Evolutionary conservation across 352 stramenopile species (phyloP).

Genomic region (Globisporangium middletonii): DNA sequence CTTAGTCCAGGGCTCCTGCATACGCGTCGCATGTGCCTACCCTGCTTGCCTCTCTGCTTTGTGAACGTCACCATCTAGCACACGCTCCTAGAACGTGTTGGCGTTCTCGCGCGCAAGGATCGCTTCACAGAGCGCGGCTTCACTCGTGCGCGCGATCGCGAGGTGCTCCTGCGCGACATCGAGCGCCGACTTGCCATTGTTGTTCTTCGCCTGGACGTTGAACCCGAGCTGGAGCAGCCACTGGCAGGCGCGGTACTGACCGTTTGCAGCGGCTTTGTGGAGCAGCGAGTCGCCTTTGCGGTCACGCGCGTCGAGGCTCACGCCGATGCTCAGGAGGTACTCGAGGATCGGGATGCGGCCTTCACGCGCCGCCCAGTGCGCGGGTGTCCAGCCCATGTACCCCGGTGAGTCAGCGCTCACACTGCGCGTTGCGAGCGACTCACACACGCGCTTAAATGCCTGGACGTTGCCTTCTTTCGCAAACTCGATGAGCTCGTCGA

Average conservation of each 20-base stretch:
- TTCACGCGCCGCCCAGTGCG: slow-evolving; percentile 66
- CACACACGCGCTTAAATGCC: slow-evolving; percentile 39
- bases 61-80: neutral
- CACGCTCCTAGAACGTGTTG: slow-evolving; percentile 24
- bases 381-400: slow-evolving; percentile 72
- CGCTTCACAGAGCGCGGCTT: slow-evolving; percentile 44
- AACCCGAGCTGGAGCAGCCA: slow-evolving; percentile 68
- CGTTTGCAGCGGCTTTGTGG: slow-evolving; percentile 75
- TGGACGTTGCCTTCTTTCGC: slow-evolving; percentile 55
- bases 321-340: slow-evolving; percentile 32
- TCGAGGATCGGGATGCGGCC: slow-evolving; percentile 62
- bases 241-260: slow-evolving; percentile 49
- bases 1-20: too few species aligned
- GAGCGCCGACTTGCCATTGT: slow-evolving; percentile 55
- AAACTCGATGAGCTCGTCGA: slow-evolving; percentile 59
- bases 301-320: slow-evolving; percentile 62
- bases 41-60: neutral
- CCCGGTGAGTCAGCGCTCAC: slow-evolving; percentile 44
- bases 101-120: slow-evolving; percentile 36
- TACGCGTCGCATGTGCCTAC: too few species aligned
- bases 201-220: slow-evolving; percentile 57
- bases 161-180: slow-evolving; percentile 52
- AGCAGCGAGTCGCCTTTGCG: slow-evolving; percentile 62
- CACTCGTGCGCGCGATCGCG: slow-evolving; percentile 23
- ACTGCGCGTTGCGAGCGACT: slow-evolving; percentile 28